A percentile compares a stretch with the other conserved stretches of the same genome.
Conservation (phyloP, 345 rosid species). For the Eutrema heterophyllum region DNA sequence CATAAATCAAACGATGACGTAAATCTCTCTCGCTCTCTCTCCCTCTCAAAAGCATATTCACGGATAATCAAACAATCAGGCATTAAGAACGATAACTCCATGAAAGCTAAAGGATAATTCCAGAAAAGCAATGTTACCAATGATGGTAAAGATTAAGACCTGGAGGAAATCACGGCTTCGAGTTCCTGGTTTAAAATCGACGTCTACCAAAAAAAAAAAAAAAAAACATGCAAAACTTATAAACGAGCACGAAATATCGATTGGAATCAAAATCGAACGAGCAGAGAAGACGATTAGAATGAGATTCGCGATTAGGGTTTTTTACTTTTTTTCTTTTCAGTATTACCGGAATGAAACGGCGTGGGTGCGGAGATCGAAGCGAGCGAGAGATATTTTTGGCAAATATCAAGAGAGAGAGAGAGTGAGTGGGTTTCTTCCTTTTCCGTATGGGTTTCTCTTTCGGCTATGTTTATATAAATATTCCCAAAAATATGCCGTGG, state of each 20-base stretch:
- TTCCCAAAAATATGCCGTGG: too few relatives aligned
- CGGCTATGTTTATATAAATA: neutral
- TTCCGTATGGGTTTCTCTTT: neutral
- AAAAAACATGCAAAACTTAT: neutral
- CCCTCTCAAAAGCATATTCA: neutral
- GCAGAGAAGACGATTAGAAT: neutral
- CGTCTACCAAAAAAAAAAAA: neutral
- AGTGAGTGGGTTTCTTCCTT: neutral
- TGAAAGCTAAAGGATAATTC: neutral
- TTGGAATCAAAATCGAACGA: neutral
- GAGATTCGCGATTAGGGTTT: neutral
- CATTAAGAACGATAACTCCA: neutral
- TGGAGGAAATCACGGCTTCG: conserved; percentile 9
- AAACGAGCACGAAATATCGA: neutral
- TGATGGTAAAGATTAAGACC: neutral
- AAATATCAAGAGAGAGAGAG: neutral
- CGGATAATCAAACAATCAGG: neutral
- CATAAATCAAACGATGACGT: neutral
- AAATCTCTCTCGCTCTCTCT: neutral
- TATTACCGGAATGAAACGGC: neutral
- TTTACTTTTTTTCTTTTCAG: neutral
- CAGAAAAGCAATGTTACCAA: neutral
- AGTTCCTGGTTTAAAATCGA: neutral
- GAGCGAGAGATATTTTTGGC: neutral
- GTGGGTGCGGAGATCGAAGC: neutral